phyloP scores from a whole-genome alignment of 208 protist genomes.

The Kentomonas sorsogonicus region DNA sequence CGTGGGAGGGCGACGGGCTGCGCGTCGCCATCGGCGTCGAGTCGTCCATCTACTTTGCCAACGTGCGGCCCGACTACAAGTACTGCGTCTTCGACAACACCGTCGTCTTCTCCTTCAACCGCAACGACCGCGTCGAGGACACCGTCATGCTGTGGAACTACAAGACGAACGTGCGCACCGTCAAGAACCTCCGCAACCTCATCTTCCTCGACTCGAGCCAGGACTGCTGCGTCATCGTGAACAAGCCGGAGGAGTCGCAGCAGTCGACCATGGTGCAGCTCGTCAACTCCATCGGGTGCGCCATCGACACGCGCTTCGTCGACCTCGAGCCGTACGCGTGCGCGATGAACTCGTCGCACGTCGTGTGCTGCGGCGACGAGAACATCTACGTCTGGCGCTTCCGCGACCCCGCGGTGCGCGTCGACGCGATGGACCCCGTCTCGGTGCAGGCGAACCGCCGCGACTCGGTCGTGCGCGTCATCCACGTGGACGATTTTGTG shows the following conservation, averaged over 20 bases:
- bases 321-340: constrained; percentile 87
- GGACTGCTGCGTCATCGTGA: constrained; percentile 91
- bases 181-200: constrained; percentile 88
- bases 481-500: constrained; percentile 92
- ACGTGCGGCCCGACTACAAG: constrained; percentile 94
- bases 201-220: constrained; percentile 59
- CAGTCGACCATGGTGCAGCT: constrained; percentile 84
- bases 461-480: constrained; percentile 65
- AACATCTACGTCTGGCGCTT: constrained; percentile 95
- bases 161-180: constrained; percentile 85
- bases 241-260: constrained; percentile 36
- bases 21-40: constrained; percentile 94
- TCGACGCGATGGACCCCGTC: constrained; percentile 80
- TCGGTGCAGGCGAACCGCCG: constrained; percentile 75
- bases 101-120: constrained; percentile 89
- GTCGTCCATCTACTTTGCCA: constrained; percentile 95
- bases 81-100: constrained; percentile 93
- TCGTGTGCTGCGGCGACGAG: constrained; percentile 89
- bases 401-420: constrained; percentile 62
- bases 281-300: constrained; percentile 93
- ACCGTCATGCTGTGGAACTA: constrained; percentile 95
- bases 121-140: constrained; percentile 89
- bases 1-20: constrained; percentile 93
- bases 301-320: constrained; percentile 90
- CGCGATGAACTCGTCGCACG: constrained; percentile 88